Conservation (phyloP, 2,329 filamentous ascomycete species). For the Xylariomycetidae sp. region DNA sequence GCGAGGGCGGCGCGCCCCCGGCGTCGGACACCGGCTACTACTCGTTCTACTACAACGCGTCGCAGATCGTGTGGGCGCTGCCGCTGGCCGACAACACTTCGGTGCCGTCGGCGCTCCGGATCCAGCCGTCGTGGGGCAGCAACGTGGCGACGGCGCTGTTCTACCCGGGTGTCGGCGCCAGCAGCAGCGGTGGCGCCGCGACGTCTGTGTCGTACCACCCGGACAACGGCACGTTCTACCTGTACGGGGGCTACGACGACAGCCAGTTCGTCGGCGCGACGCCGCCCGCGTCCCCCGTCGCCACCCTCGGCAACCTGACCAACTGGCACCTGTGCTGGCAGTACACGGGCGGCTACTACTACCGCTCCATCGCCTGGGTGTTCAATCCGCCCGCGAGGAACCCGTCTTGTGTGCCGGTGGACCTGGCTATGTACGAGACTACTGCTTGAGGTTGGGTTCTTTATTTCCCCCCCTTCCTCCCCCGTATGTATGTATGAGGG, state of each 20-base stretch:
- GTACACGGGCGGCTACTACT: slow-evolving; percentile 19
- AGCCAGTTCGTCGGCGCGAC: slow-evolving; percentile 12
- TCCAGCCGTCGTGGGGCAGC: slow-evolving; percentile 11
- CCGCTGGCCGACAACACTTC: slow-evolving; percentile 4
- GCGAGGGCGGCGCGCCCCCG: no score
- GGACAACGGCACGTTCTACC: slow-evolving; percentile 16
- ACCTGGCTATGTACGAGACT: slow-evolving; percentile 12
- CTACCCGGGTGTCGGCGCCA: slow-evolving; percentile 9
- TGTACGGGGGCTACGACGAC: slow-evolving; percentile 17
- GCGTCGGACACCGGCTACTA: slow-evolving; percentile 4
- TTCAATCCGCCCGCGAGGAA: slow-evolving; percentile 17
- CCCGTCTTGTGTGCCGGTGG: slow-evolving; percentile 19
- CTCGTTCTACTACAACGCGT: slow-evolving; percentile 21
- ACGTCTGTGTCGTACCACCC: slow-evolving; percentile 10
- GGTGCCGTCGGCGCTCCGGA: slow-evolving; percentile 8
- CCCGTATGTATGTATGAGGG: no score
- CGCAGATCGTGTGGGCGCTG: slow-evolving; percentile 13
- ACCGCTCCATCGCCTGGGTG: slow-evolving; percentile 20
- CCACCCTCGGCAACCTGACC: slow-evolving; percentile 10
- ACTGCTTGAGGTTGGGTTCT: no score
- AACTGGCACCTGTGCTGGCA: slow-evolving; percentile 23
- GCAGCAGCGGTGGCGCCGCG: slow-evolving; percentile 5
- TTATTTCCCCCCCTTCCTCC: no score
- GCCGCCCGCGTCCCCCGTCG: slow-evolving; percentile 5
- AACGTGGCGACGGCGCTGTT: slow-evolving; percentile 18